A percentile compares a stretch with the other conserved stretches of the same genome.
phyloP scores from a whole-genome alignment of 805 yeast species.

The Candida ficus region DNA sequence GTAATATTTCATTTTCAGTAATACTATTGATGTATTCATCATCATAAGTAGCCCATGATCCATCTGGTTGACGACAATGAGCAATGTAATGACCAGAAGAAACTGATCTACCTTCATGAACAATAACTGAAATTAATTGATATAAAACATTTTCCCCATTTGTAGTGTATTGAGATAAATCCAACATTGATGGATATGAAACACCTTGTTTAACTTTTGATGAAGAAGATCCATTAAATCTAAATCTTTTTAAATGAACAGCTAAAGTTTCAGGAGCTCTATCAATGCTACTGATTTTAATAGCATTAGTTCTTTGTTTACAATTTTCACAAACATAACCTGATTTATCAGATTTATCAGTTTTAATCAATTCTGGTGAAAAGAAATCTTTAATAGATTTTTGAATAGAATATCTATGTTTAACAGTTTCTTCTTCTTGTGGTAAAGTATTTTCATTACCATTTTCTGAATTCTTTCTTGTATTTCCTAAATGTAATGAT shows the following conservation, averaged over 20 bases:
- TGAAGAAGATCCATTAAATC: slow-evolving; percentile 74
- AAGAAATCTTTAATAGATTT: slow-evolving; percentile 78
- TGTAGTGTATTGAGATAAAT: slow-evolving; percentile 59
- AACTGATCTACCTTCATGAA: slow-evolving; percentile 91
- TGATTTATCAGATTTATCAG: slow-evolving; percentile 59
- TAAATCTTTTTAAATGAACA: slow-evolving; percentile 85
- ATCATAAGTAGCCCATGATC: slow-evolving; percentile 89
- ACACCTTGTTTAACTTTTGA: slow-evolving; percentile 87
- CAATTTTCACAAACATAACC: slow-evolving; percentile 91
- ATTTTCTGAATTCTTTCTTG: slow-evolving; percentile 18
- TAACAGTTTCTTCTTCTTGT: slow-evolving; percentile 17
- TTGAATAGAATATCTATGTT: slow-evolving; percentile 56
- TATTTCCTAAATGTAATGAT: slow-evolving; percentile 58
- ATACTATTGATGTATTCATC: slow-evolving; percentile 82
- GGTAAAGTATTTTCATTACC: slow-evolving; percentile 5
- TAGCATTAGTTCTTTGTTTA: slow-evolving; percentile 68
- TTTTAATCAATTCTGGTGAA: slow-evolving; percentile 69
- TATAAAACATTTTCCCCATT: slow-evolving; percentile 48
- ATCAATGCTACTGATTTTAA: slow-evolving; percentile 67
- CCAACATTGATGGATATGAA: slow-evolving; percentile 71
- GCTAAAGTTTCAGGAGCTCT: slow-evolving; percentile 85
- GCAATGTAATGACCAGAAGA: slow-evolving; percentile 92
- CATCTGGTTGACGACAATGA: slow-evolving; percentile 88
- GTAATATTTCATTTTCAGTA: slow-evolving; percentile 65
- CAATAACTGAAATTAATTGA: slow-evolving; percentile 76